phyloP scores from a whole-genome alignment of 2,329 filamentous ascomycete genomes.

The Alternaria metachromatica region DNA sequence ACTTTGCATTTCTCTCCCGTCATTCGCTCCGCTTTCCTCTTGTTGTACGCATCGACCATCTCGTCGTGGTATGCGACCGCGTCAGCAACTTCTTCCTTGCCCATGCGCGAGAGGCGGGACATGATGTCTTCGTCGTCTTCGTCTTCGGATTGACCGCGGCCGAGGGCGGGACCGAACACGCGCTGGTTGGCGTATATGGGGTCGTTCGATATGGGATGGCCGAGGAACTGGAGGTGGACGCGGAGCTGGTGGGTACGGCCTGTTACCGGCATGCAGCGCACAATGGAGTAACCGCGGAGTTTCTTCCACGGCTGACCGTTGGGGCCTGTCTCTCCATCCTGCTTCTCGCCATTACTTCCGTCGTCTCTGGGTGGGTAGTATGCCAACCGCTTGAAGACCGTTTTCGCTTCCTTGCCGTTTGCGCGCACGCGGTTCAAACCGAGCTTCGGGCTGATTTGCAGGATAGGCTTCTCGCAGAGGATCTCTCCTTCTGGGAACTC shows the following conservation, averaged over 20 bases:
- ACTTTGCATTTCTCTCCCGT: constrained; percentile 81
- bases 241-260: constrained; percentile 94
- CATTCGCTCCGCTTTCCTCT: constrained; percentile 90
- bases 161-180: constrained; percentile 86
- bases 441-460: constrained; percentile 93
- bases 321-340: constrained; percentile 27
- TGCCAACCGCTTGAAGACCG: constrained; percentile 89
- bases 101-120: constrained; percentile 83
- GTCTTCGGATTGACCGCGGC: constrained; percentile 68
- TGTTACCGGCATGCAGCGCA: constrained; percentile 90
- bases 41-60: constrained; percentile 89
- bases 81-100: constrained; percentile 89
- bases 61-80: constrained; percentile 93
- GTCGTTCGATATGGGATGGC: constrained; percentile 95
- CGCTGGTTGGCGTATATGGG: constrained; percentile 95
- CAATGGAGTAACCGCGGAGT: constrained; percentile 84
- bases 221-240: constrained; percentile 92
- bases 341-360: constrained; percentile 10
- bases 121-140: constrained; percentile 91
- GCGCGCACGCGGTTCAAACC: constrained; percentile 94
- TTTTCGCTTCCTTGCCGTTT: constrained; percentile 86
- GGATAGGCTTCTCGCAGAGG: constrained; percentile 90
- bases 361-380: constrained; percentile 74
- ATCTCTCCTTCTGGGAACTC: constrained; percentile 91
- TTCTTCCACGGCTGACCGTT: constrained; percentile 58